phyloP scores from a whole-genome alignment of 2,329 filamentous ascomycete species.

The Ampelomyces quisqualis region DNA sequence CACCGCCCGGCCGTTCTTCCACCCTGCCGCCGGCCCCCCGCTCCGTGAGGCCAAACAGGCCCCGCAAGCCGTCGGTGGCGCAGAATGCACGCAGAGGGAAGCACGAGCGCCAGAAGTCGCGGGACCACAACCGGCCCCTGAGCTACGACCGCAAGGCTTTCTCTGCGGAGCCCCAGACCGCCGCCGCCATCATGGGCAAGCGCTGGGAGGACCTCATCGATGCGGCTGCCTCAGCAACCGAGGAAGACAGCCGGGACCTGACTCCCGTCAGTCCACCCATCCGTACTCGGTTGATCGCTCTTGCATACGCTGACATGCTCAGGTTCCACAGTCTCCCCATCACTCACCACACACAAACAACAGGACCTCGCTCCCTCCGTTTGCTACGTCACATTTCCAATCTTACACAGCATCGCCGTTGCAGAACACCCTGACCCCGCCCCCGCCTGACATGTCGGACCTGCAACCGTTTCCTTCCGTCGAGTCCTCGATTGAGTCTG shows the following conservation, averaged over 20 bases:
- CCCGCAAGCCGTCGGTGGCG: conserved; percentile 82
- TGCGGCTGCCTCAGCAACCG: conserved; percentile 87
- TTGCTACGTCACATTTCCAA: conserved; percentile 54
- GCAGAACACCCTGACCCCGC: conserved; percentile 86
- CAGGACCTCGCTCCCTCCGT: conserved; percentile 63
- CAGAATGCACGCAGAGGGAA: conserved; percentile 74
- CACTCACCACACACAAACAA: conserved; percentile 53
- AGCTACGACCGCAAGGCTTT: conserved; percentile 77
- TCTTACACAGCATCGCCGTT: conserved; percentile 87
- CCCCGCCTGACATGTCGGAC: conserved; percentile 52
- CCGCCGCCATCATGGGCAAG: conserved; percentile 73
- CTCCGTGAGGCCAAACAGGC: conserved; percentile 67
- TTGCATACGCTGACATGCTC: conserved; percentile 21
- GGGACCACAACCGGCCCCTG: conserved; percentile 70
- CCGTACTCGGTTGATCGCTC: conserved; percentile 5
- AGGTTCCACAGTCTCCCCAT: conserved; percentile 55
- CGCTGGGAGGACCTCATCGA: conserved; percentile 97
- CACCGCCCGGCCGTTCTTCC: conserved; percentile 82
- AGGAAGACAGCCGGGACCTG: conserved; percentile 84
- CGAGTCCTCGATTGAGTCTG: conserved; percentile 69
- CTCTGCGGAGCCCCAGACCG: conserved; percentile 79
- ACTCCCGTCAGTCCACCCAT: conserved; percentile 84
- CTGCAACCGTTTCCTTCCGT: conserved; percentile 82
- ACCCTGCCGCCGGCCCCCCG: conserved; percentile 83
- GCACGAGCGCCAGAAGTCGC: conserved; percentile 79